Conservation (phyloP, 2,329 filamentous ascomycete species). For the Diplocarpon mali region DNA sequence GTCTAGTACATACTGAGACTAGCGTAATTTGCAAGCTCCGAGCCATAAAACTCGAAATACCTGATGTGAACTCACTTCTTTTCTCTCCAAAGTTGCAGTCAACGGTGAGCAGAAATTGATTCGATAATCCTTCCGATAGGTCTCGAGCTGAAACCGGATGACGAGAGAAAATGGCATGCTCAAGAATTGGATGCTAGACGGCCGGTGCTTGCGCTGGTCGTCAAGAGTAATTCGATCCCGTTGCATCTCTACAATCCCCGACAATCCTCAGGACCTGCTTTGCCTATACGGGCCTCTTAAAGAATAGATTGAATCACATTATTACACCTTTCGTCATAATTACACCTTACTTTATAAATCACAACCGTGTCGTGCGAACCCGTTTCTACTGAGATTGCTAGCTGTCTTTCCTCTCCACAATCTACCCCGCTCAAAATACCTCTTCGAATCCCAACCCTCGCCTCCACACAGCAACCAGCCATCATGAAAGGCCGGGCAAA, state of each 20-base stretch:
- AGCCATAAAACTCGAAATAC: background rate
- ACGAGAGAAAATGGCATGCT: constrained; percentile 29
- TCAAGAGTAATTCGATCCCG: constrained; percentile 25
- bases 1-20: background rate
- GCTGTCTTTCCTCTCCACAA: background rate
- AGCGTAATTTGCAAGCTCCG: background rate
- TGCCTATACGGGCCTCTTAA: background rate
- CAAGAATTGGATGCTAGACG: constrained; percentile 28
- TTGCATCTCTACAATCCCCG: constrained; percentile 25
- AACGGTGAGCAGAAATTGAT: too few species aligned
- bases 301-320: too few species aligned
- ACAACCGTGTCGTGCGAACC: too few species aligned
- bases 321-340: too few species aligned
- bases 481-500: constrained; percentile 5
- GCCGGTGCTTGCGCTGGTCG: constrained; percentile 21
- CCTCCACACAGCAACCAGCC: background rate
- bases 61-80: constrained; percentile 24
- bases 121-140: too few species aligned
- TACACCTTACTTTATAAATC: too few species aligned
- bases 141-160: constrained; percentile 39
- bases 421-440: background rate
- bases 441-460: too few species aligned
- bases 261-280: background rate
- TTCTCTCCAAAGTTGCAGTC: constrained; percentile 39
- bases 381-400: too few species aligned